phyloP scores from a whole-genome alignment of 2,329 filamentous ascomycete genomes.

The Dryadomyces quercivorus region DNA sequence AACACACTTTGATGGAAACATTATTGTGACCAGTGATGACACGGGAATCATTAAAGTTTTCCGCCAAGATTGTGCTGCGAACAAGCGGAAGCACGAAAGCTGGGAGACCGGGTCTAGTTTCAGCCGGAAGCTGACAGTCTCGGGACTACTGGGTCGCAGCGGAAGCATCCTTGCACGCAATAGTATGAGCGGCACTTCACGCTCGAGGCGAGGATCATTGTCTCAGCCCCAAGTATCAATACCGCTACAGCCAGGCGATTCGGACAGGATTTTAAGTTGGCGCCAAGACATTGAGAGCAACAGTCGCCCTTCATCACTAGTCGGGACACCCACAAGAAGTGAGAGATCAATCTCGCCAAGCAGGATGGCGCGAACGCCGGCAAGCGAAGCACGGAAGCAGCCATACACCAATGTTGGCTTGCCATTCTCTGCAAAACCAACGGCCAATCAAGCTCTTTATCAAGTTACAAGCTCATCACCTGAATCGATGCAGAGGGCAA shows the following conservation, averaged over 20 bases:
- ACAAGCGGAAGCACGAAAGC: conserved; percentile 62
- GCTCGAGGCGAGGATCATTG: conserved; percentile 44
- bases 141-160: conserved; percentile 44
- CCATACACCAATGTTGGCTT: conserved; percentile 22
- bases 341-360: conserved; percentile 45
- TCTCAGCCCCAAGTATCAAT: conserved; percentile 18
- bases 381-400: conserved; percentile 32
- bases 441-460: not conserved
- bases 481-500: conserved; percentile 15
- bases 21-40: conserved; percentile 84
- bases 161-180: conserved; percentile 43
- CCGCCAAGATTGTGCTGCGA: conserved; percentile 80
- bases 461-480: conserved; percentile 25
- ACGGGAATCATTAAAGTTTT: conserved; percentile 87
- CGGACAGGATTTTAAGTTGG: conserved; percentile 82
- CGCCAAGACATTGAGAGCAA: conserved; percentile 49
- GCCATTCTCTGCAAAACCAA: conserved; percentile 9
- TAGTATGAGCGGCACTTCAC: conserved; percentile 32
- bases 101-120: conserved; percentile 72
- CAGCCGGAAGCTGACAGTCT: conserved; percentile 51
- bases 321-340: conserved; percentile 25
- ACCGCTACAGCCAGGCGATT: conserved; percentile 18
- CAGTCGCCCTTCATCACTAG: conserved; percentile 23
- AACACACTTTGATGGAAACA: conserved; percentile 69
- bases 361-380: conserved; percentile 26